Conservation (phyloP, 2,329 filamentous ascomycete genomes). For the Aspergillus piperis region DNA sequence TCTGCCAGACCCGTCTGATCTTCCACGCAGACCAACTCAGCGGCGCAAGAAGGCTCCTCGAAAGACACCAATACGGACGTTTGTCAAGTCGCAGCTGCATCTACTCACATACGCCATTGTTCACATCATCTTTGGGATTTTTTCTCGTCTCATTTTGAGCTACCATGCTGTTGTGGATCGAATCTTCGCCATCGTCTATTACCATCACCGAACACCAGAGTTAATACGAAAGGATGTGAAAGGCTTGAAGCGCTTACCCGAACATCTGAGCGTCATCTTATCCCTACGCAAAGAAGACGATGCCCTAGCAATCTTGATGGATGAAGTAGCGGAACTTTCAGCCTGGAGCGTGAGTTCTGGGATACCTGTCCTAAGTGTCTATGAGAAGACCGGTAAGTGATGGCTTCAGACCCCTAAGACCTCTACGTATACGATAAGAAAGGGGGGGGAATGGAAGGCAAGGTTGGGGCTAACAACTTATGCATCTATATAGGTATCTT, state of each 20-base stretch:
- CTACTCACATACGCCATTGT: conserved; percentile 48
- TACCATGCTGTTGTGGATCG: conserved; percentile 78
- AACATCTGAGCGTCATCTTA: conserved; percentile 85
- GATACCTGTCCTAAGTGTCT: conserved; percentile 83
- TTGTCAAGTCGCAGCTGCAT: conserved; percentile 47
- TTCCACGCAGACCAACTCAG: conserved; percentile 25
- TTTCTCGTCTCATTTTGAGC: conserved; percentile 76
- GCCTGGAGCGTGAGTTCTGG: conserved; percentile 92
- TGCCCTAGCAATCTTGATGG: conserved; percentile 78
- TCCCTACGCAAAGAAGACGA: conserved; percentile 69
- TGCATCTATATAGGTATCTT: conserved; percentile 64
- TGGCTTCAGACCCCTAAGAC: not conserved
- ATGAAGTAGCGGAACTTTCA: conserved; percentile 86
- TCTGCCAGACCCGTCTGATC: conserved; percentile 49
- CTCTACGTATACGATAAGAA: no score
- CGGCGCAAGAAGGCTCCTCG: conserved; percentile 29
- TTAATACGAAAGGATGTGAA: conserved; percentile 86
- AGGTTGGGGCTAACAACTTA: not conserved
- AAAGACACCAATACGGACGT: conserved; percentile 47
- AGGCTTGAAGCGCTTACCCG: conserved; percentile 70
- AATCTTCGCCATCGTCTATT: conserved; percentile 78
- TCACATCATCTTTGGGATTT: conserved; percentile 83
- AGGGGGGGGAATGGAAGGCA: not conserved
- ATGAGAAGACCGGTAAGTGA: conserved; percentile 79
- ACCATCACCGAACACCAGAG: conserved; percentile 94